phyloP scores from a whole-genome alignment of 1,284 basidiomycete species.

The Moesziomyces sp. region DNA sequence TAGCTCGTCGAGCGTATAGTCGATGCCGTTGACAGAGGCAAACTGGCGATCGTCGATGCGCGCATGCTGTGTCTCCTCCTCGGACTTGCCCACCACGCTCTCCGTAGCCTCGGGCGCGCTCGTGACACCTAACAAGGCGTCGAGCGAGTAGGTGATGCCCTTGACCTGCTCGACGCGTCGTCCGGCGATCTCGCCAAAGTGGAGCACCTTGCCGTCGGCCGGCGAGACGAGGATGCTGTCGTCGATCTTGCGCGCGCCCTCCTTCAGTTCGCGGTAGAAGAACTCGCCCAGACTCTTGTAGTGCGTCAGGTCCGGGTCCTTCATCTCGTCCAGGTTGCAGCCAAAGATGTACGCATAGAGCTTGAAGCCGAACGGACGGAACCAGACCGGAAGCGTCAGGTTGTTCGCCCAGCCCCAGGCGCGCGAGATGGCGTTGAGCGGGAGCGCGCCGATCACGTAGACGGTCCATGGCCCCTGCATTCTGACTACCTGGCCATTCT shows the following conservation, averaged over 20 bases:
- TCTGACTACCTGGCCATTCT: constrained; percentile 73
- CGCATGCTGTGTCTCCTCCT: constrained; percentile 22
- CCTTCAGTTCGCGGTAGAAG: constrained; percentile 89
- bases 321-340: constrained; percentile 92
- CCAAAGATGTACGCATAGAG: constrained; percentile 89
- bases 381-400: constrained; percentile 84
- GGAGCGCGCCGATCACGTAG: constrained; percentile 92
- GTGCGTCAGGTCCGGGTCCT: constrained; percentile 78
- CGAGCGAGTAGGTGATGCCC: constrained; percentile 92
- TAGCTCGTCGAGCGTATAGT: constrained; percentile 89
- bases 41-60: constrained; percentile 86
- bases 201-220: constrained; percentile 90
- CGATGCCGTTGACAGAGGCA: constrained; percentile 95
- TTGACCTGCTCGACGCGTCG: constrained; percentile 93
- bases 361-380: constrained; percentile 86
- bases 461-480: constrained; percentile 96
- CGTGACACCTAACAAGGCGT: constrained; percentile 77
- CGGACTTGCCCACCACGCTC: constrained; percentile 18
- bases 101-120: constrained; percentile 53
- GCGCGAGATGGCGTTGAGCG: constrained; percentile 90
- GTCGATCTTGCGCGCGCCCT: constrained; percentile 83
- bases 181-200: constrained; percentile 88
- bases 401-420: constrained; percentile 97
- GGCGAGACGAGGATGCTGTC: constrained; percentile 84
- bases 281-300: constrained; percentile 91